phyloP scores from a whole-genome alignment of 805 yeast genomes.

The Saccharomycopsis lassenensis region DNA sequence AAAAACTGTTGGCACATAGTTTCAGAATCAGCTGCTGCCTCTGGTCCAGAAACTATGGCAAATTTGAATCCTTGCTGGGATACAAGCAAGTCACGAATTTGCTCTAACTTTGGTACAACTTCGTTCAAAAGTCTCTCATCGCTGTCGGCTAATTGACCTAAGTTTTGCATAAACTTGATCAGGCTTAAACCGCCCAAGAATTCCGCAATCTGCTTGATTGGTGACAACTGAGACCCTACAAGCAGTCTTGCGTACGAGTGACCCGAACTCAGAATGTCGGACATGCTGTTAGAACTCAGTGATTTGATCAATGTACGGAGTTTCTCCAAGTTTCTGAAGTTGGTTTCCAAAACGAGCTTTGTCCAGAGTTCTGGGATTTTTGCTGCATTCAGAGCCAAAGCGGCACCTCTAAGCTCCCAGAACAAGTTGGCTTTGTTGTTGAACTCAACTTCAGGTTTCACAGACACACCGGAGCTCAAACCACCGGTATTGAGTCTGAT shows the following conservation, averaged over 20 bases:
- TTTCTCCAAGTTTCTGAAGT: conserved; percentile 54
- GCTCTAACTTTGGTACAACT: conserved; percentile 52
- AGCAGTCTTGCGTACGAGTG: conserved; percentile 69
- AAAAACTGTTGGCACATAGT: conserved; percentile 24
- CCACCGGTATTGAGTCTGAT: conserved; percentile 85
- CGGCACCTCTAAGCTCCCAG: conserved; percentile 54
- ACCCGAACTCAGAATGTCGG: conserved; percentile 77
- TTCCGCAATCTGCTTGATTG: conserved; percentile 51
- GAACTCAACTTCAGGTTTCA: conserved; percentile 42
- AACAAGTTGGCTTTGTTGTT: conserved; percentile 38
- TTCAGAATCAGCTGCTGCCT: conserved; percentile 22
- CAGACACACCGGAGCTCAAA: conserved; percentile 47
- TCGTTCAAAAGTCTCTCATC: conserved; percentile 40
- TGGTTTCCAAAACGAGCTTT: conserved; percentile 59
- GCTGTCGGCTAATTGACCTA: conserved; percentile 40
- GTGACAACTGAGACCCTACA: conserved; percentile 54
- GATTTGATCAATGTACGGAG: conserved; percentile 62
- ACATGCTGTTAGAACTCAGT: conserved; percentile 64
- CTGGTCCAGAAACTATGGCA: conserved; percentile 50
- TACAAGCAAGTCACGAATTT: conserved; percentile 36
- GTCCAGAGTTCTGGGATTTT: conserved; percentile 56
- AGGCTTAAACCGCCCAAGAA: conserved; percentile 66
- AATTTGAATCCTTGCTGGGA: conserved; percentile 35
- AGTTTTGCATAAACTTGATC: conserved; percentile 52
- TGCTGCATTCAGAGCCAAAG: conserved; percentile 52